Evolutionary conservation across 2,329 filamentous ascomycete species (phyloP), one percentile per base, ranked within the genome.

Genomic region (Amauroascus verrucosus): DNA sequence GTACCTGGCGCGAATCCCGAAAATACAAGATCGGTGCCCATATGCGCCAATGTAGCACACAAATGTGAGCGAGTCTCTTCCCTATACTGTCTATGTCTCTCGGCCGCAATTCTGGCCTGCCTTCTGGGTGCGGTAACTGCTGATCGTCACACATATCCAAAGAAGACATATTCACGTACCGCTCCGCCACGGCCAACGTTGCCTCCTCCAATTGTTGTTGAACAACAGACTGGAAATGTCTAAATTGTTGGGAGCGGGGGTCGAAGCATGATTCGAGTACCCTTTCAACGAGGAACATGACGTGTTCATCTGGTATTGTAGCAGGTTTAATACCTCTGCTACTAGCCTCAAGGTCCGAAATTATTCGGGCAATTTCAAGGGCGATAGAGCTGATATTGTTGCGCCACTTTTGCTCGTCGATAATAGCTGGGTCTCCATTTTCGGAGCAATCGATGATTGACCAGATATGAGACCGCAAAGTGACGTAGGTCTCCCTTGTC

Each of bases 41-140:
- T 2, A 95, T 85, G 47, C 87, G 80, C 89, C 90, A 96, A 69
- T 96, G 89, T 22, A 97, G 72, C 5, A 93, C 77, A 13, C 86
- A 82, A 43, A 96, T 81, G 64, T 96, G 91, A 5, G 88, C 84
- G 48, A 95, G 76, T 44, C 87, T 82, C 43, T 83, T 84, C 0
- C 87, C 82, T 66, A 95, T 80, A 55, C 65, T 64, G 48, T 72
- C 68, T 3, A 71, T 59, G 53, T 68, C 65, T 30, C 63, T 56
- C 13, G 60, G 26, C 24, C 65, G 63, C 33, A 66, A 64, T 18
- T 66, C 60, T 1, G 61, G 51, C 7, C 28, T 51, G 18, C 55
- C 48, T 3, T 63, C 56, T 0, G 59, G 56, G 6, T 62, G 57
- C 41, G 62, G 54, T 16, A 59, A 56, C 18, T 67, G 67, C 56